Conservation (phyloP, 2,329 filamentous ascomycete genomes). For the Aspergillus floridensis region DNA sequence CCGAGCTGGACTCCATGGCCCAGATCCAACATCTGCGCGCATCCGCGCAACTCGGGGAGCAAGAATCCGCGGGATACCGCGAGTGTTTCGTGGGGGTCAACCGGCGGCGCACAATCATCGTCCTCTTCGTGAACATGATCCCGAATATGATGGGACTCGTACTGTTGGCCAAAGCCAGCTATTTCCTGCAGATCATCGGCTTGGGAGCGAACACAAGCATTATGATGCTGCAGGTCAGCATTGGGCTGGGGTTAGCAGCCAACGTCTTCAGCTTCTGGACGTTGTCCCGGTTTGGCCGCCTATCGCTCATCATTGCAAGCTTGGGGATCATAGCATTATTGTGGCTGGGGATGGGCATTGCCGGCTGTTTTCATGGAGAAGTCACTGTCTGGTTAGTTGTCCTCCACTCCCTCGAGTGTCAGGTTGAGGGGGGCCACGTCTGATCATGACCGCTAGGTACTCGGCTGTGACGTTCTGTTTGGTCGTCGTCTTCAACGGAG, state of each 20-base stretch:
- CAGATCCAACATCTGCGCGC: constrained; percentile 36
- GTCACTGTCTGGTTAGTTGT: constrained; percentile 42
- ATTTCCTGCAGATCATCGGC: constrained; percentile 39
- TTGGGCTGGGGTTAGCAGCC: constrained; percentile 46
- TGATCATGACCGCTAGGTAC: constrained; percentile 32
- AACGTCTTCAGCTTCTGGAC: constrained; percentile 49
- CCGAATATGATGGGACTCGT: constrained; percentile 49
- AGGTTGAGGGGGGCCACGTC: background rate
- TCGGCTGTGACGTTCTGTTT: constrained; percentile 45
- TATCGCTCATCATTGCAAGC: constrained; percentile 31
- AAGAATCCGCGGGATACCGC: constrained; percentile 37
- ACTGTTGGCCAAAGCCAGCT: constrained; percentile 45
- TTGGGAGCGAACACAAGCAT: constrained; percentile 32
- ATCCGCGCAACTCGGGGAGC: constrained; percentile 50
- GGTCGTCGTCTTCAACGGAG: constrained; percentile 41
- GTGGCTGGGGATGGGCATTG: constrained; percentile 50
- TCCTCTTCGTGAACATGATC: constrained; percentile 42
- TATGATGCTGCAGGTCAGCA: constrained; percentile 47
- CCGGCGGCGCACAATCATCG: constrained; percentile 30
- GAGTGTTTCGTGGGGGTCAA: constrained; percentile 27
- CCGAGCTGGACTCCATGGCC: constrained; percentile 34
- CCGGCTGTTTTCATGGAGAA: constrained; percentile 43
- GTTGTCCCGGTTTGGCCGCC: constrained; percentile 41
- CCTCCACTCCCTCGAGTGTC: background rate
- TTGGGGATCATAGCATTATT: constrained; percentile 32